Evolutionary conservation across 2,329 filamentous ascomycete species (phyloP).

Genomic region (Rachicladosporium sp.): DNA sequence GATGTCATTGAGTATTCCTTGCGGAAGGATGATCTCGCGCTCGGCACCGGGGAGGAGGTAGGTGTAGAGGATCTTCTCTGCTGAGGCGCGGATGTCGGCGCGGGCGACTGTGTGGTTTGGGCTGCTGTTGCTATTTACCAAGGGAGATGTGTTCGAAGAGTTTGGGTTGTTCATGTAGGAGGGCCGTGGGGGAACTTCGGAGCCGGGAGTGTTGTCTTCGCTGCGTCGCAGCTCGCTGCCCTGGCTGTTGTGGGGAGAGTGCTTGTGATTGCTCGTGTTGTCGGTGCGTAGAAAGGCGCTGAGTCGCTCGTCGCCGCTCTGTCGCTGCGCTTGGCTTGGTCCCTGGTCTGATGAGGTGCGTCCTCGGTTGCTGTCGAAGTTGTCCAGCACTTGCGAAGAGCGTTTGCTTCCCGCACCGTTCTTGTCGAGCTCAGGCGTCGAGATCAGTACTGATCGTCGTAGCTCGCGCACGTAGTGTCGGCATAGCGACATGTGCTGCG

Average conservation of each 20-base stretch:
- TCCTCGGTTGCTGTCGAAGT: constrained; percentile 30
- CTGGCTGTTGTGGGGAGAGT: constrained; percentile 35
- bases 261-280: constrained; percentile 29
- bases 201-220: constrained; percentile 21
- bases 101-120: constrained; percentile 74
- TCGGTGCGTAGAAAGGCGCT: constrained; percentile 70
- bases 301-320: constrained; percentile 50
- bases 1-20: constrained; percentile 74
- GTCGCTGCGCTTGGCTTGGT: constrained; percentile 16
- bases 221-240: constrained; percentile 20
- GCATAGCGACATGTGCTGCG: constrained; percentile 95
- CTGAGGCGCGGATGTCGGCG: constrained; percentile 80
- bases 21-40: constrained; percentile 86
- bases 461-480: constrained; percentile 95
- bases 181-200: constrained; percentile 38
- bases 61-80: constrained; percentile 98
- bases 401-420: constrained; percentile 58
- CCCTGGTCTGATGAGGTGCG: constrained; percentile 22
- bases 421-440: constrained; percentile 82
- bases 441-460: constrained; percentile 80
- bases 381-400: constrained; percentile 64
- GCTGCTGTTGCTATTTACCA: constrained; percentile 60
- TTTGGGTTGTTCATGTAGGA: constrained; percentile 47
- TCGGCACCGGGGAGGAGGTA: constrained; percentile 91
- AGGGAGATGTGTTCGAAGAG: constrained; percentile 27